Base-by-base conservation (phyloP, 306 rosid species). In the Quercus bicolor region DNA sequence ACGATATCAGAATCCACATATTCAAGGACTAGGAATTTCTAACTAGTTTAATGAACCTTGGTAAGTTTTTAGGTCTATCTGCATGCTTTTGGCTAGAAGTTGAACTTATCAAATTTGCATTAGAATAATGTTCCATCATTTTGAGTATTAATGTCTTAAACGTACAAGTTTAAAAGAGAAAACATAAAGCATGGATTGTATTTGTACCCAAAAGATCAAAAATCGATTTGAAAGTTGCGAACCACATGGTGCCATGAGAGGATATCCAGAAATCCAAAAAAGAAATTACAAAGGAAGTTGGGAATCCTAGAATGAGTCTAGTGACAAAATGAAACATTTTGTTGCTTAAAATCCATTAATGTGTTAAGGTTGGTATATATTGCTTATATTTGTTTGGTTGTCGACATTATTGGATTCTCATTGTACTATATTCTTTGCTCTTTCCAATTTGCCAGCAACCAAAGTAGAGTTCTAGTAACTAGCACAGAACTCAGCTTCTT, bases 1-100 rank as follows among this genome's bases (percentile, higher is more conserved):
- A 62, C 3, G 75, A 76, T 84, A 79, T 74, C 45, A 19, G 69
- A 1, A 69, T 77, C 64, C 28, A 26, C 68, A 14, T 15, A 12
- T 26, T 20, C 3, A 11, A 15, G 16, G 6, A 26, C 9, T 4
- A 62, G 29, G 37, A 62, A 21, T 23, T 59, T 9, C 19, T 59
- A 26, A 24, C 66, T 23, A 9, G 66, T 26, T 21, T 21, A 10
- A 59, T 59, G 29, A 23, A 23, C 28, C 4, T 59, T 23, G 29
- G 65, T 23, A 48, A 48, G 16, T 48, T 13, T 48, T 48, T 48
- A 12, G 53, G 53, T 48, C 53, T n/a, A 48, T 48, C 16, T 48
- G 16, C 53, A 48, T 48, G 53, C 53, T 48, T 11, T 48, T 48
- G 53, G 53, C 14, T 48, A 48, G 12, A 40, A 40, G 12, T 40